Evolutionary conservation across 352 stramenopile species (phyloP).

Genomic region (Phytophthora litchii): DNA sequence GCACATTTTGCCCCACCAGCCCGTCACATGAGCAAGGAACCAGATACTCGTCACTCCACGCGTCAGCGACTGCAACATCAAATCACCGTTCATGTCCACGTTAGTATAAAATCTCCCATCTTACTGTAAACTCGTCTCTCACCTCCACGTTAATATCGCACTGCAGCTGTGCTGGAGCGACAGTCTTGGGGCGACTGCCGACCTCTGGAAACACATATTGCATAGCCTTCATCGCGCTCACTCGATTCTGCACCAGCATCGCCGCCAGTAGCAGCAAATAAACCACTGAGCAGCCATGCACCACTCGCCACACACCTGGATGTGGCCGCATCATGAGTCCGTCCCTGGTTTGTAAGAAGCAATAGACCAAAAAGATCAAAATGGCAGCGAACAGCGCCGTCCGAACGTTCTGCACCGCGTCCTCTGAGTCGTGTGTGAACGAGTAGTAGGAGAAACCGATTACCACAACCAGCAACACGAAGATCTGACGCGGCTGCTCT

Average conservation of each 20-base stretch:
- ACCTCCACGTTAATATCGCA: slow-evolving; percentile 71
- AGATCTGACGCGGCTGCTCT: slow-evolving; percentile 78
- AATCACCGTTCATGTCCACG: not conserved
- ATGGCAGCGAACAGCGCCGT: slow-evolving; percentile 66
- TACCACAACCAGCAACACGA: slow-evolving; percentile 68
- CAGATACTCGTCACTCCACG: slow-evolving; percentile 82
- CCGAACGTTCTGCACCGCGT: slow-evolving; percentile 69
- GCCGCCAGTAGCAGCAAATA: slow-evolving; percentile 77
- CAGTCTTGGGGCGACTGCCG: slow-evolving; percentile 46
- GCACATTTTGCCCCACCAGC: slow-evolving; percentile 94
- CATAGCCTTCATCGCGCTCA: slow-evolving; percentile 65
- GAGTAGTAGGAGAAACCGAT: slow-evolving; percentile 79
- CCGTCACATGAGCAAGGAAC: slow-evolving; percentile 86
- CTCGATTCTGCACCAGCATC: slow-evolving; percentile 73
- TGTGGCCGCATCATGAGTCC: slow-evolving; percentile 80
- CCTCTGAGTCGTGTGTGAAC: slow-evolving; percentile 80
- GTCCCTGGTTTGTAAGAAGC: slow-evolving; percentile 83
- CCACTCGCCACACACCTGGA: slow-evolving; percentile 78
- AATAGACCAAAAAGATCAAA: slow-evolving; percentile 86
- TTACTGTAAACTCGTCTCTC: not conserved
- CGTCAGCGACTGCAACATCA: slow-evolving; percentile 53
- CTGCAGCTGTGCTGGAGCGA: slow-evolving; percentile 38
- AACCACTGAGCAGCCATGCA: slow-evolving; percentile 79
- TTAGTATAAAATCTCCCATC: not conserved
- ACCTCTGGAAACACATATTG: slow-evolving; percentile 81